Percentiles rank a stretch among this genome's conserved stretches.
Evolutionary conservation across 768 basidiomycete genomes (phyloP).

Genomic region (Hygrocybe punicea): DNA sequence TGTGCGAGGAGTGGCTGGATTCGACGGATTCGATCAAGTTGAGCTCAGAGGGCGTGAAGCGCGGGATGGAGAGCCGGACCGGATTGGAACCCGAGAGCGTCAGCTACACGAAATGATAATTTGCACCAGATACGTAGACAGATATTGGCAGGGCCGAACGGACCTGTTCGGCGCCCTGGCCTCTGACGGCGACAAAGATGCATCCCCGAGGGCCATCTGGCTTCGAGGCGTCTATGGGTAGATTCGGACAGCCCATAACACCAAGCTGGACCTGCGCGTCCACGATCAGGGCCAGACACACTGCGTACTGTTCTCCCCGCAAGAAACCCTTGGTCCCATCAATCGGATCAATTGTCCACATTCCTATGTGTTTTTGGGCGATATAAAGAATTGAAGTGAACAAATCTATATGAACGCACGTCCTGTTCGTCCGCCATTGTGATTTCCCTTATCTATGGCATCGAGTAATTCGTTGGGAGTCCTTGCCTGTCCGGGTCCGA

Average conservation of each 20-base stretch:
- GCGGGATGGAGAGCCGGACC: slow-evolving; percentile 51
- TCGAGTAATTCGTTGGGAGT: slow-evolving; percentile 63
- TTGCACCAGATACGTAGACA: neutral
- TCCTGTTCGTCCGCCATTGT: slow-evolving; percentile 67
- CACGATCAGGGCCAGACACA: slow-evolving; percentile 82
- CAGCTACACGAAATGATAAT: slow-evolving; percentile 35
- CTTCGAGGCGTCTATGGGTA: slow-evolving; percentile 53
- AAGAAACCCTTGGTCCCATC: slow-evolving; percentile 95
- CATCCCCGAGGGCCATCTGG: slow-evolving; percentile 68
- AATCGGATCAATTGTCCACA: slow-evolving; percentile 88
- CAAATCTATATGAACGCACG: slow-evolving; percentile 46
- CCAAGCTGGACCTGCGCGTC: slow-evolving; percentile 77
- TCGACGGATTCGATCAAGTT: slow-evolving; percentile 91
- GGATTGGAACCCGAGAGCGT: slow-evolving; percentile 51
- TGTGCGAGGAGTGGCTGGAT: slow-evolving; percentile 85
- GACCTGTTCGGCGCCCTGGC: slow-evolving; percentile 79
- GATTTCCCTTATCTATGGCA: slow-evolving; percentile 81
- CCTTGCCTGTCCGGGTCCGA: slow-evolving; percentile 57
- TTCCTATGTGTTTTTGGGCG: slow-evolving; percentile 47
- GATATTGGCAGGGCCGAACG: slow-evolving; percentile 1
- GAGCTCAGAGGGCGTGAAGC: slow-evolving; percentile 46
- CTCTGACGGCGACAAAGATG: slow-evolving; percentile 82
- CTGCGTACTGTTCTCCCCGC: slow-evolving; percentile 88
- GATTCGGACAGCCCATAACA: slow-evolving; percentile 90
- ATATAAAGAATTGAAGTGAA: neutral